Evolutionary conservation across 371 early-diverging fungal species (phyloP).

Genomic region (Capillidium heterosporum): DNA sequence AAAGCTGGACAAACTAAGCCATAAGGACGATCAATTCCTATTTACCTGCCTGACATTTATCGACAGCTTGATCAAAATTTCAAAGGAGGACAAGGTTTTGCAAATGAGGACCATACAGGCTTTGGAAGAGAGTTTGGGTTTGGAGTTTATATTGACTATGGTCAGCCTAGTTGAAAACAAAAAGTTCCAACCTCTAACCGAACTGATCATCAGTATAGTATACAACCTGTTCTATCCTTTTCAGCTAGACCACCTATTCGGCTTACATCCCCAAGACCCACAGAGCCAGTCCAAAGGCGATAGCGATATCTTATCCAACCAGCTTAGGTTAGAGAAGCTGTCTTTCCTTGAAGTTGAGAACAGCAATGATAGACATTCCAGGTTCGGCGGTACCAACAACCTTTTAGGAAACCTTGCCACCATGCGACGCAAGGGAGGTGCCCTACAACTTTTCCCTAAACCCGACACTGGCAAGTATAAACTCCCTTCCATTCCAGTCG

Average conservation of each 20-base stretch:
- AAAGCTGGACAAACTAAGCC: no score
- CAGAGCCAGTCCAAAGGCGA: background rate
- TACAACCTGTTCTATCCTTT: background rate
- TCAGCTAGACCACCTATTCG: background rate
- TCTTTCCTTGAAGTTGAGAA: background rate
- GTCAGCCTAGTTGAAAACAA: no score
- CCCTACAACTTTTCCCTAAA: background rate
- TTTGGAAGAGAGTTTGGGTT: no score
- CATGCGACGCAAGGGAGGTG: background rate
- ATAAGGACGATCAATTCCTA: no score
- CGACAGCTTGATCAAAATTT: no score
- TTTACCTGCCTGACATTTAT: no score
- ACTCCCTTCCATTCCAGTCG: background rate
- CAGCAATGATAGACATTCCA: background rate
- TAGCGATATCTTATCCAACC: background rate
- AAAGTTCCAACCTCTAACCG: background rate
- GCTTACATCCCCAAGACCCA: background rate
- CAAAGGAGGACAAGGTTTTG: no score
- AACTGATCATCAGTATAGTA: background rate
- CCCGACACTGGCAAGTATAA: no score
- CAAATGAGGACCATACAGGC: no score
- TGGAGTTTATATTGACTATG: no score
- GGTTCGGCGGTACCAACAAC: conserved; percentile 1
- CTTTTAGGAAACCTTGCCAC: background rate
- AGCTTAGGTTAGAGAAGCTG: background rate